Evolutionary conservation across 2,329 filamentous ascomycete genomes (phyloP).

Genomic region (Colletotrichum nymphaeae): DNA sequence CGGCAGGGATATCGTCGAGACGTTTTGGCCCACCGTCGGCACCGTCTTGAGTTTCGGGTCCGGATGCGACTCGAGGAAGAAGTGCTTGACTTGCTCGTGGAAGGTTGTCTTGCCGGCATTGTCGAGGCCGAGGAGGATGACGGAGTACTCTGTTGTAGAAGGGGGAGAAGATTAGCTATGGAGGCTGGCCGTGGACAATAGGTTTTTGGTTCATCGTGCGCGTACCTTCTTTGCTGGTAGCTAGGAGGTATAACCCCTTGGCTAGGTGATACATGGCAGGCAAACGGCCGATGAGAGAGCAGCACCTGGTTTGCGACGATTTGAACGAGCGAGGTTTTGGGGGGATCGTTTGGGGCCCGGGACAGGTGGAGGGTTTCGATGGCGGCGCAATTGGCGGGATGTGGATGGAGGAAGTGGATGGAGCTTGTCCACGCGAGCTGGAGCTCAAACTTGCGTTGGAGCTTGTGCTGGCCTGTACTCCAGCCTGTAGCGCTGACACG

Average conservation of each 20-base stretch:
- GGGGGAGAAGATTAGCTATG: conserved; percentile 17
- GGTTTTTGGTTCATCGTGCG: conserved; percentile 20
- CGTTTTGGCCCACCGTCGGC: conserved; percentile 96
- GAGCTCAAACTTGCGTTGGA: conserved; percentile 15
- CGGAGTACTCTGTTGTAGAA: conserved; percentile 85
- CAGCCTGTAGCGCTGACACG: conserved; percentile 21
- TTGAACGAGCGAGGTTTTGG: neutral
- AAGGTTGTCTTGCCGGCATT: conserved; percentile 99
- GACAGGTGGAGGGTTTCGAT: conserved; percentile 17
- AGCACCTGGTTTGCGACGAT: conserved; percentile 2
- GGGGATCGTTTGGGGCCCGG: conserved; percentile 3
- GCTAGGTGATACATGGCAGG: conserved; percentile 89
- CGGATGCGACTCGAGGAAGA: conserved; percentile 75
- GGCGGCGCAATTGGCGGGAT: conserved; percentile 25
- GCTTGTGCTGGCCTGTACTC: conserved; percentile 10
- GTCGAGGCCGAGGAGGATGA: conserved; percentile 95
- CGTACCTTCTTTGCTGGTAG: conserved; percentile 94
- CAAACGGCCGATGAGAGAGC: neutral
- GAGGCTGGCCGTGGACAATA: neutral
- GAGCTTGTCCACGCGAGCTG: neutral
- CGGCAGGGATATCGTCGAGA: conserved; percentile 88
- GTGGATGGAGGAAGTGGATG: conserved; percentile 25
- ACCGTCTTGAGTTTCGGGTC: conserved; percentile 85
- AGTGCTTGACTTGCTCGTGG: conserved; percentile 93
- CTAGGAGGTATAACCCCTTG: conserved; percentile 94